Conservation (phyloP, 768 basidiomycete species). For the Tubosaeta sp. region DNA sequence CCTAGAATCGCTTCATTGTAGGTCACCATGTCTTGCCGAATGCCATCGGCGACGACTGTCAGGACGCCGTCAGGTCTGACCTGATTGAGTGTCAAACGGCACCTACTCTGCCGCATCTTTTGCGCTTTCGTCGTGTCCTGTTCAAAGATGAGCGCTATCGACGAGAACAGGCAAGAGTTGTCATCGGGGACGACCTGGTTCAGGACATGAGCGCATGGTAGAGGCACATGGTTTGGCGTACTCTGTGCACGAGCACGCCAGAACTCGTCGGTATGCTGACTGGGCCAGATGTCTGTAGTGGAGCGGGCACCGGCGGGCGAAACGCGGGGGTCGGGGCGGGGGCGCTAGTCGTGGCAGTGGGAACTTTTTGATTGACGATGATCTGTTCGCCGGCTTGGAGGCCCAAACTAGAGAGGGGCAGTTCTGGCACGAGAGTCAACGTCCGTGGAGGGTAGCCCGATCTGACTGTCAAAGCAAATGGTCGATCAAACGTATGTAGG, state of each 20-base stretch:
- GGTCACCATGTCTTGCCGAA: constrained; percentile 61
- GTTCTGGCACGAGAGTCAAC: constrained; percentile 67
- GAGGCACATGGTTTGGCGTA: constrained; percentile 21
- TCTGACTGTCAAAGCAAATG: constrained; percentile 49
- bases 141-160: constrained; percentile 80
- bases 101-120: constrained; percentile 68
- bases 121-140: constrained; percentile 72
- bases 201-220: constrained; percentile 1
- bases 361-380: constrained; percentile 55
- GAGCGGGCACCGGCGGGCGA: constrained; percentile 11
- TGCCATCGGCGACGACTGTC: constrained; percentile 80
- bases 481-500: background rate
- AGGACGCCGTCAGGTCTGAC: constrained; percentile 5
- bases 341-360: constrained; percentile 8
- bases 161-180: constrained; percentile 92
- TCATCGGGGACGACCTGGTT: constrained; percentile 88
- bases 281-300: constrained; percentile 34
- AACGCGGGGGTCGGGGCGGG: constrained; percentile 9
- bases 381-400: constrained; percentile 80
- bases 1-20: constrained; percentile 88
- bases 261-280: constrained; percentile 60
- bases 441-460: constrained; percentile 80
- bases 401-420: constrained; percentile 73
- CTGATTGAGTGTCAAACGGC: background rate
- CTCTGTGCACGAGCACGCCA: constrained; percentile 70